Evolutionary conservation across 2,329 filamentous ascomycete species (phyloP), one percentile per base, ranked within the genome.

Genomic region (Penicillium glabrum): DNA sequence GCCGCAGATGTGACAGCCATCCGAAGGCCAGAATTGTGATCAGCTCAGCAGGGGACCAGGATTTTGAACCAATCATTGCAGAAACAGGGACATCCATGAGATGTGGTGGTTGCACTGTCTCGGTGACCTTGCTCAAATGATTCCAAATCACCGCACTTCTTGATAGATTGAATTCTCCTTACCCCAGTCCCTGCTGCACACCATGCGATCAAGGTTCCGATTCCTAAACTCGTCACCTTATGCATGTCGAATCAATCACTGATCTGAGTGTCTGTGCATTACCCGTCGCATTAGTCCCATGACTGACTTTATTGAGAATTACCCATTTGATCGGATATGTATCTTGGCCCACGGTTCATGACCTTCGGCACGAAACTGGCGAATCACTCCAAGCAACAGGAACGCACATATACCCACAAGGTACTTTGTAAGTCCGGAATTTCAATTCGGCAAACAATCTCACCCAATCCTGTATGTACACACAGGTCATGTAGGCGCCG

Each of bases 1-100:
- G 23, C 41, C 35, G 51, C 31, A 56, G 41, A 59, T 60, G 61
- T 65, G 63, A 62, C 58, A 58, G 58, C 50, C 46, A 53, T 53
- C 58, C 58, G 35, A 39, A 29, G 31, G 46, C 14, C 13, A 50
- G n/a, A 13, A 39, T 26, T 54, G 57, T 60, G 55, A 59, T 46
- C 31, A 35, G 53, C 24, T 45, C 37, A 43, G 29, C 48, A 53
- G 27, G 29, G 27, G 46, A 51, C 56, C 46, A 43, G 35, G 29
- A 19, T 37, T 8, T 9, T 3, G n/a, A 35, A 33, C 61, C 59
- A 62, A 62, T 57, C 53, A 57, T 11, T 16, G 16, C 13, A 31
- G n/a, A 31, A 39, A 37, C 27, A 19, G 19, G 24, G n/a, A 24
- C 11, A 53, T 44, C n/a, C 21, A 54, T 56, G 51, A 45, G 19